Conservation (phyloP, 1,139 yeast genomes). For the Zygoascus meyerae region DNA sequence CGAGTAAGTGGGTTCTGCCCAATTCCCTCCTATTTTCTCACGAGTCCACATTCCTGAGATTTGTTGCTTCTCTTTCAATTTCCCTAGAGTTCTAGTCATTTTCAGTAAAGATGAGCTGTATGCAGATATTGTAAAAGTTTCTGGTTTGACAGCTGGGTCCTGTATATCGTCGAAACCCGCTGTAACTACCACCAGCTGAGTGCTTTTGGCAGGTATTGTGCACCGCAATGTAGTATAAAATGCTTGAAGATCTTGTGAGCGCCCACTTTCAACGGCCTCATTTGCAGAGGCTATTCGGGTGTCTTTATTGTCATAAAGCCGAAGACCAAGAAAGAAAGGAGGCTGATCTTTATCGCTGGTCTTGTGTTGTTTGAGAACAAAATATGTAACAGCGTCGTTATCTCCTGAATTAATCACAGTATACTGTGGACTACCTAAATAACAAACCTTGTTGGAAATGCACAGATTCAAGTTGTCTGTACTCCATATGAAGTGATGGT, state of each 20-base stretch:
- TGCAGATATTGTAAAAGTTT: conserved; percentile 37
- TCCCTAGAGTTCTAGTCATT: conserved; percentile 33
- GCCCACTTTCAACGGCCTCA: not conserved
- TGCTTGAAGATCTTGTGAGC: not conserved
- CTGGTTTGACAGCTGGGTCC: conserved; percentile 18
- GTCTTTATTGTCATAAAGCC: conserved; percentile 23
- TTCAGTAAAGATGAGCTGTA: conserved; percentile 33
- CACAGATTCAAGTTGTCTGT: conserved; percentile 12
- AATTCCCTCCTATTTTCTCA: conserved; percentile 51
- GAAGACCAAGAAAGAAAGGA: conserved; percentile 23
- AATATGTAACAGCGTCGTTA: conserved; percentile 39
- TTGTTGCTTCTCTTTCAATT: conserved; percentile 25
- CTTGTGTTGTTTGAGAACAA: conserved; percentile 42
- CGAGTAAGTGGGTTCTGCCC: conserved; percentile 46
- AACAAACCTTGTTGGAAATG: conserved; percentile 13
- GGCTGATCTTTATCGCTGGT: conserved; percentile 13
- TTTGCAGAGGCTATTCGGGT: conserved; percentile 3
- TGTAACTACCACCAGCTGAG: conserved; percentile 6
- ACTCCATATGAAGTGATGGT: conserved; percentile 35
- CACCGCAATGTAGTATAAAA: conserved; percentile 8
- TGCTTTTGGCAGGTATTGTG: conserved; percentile 1
- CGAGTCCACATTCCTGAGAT: conserved; percentile 46
- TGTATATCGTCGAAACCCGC: conserved; percentile 15
- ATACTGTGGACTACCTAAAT: conserved; percentile 47
- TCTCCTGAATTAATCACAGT: conserved; percentile 37